These are phyloP conservation scores for Suillus tomentosus DNA, from an alignment of 768 basidiomycete genomes.

Conservation along the genomic window DNA sequence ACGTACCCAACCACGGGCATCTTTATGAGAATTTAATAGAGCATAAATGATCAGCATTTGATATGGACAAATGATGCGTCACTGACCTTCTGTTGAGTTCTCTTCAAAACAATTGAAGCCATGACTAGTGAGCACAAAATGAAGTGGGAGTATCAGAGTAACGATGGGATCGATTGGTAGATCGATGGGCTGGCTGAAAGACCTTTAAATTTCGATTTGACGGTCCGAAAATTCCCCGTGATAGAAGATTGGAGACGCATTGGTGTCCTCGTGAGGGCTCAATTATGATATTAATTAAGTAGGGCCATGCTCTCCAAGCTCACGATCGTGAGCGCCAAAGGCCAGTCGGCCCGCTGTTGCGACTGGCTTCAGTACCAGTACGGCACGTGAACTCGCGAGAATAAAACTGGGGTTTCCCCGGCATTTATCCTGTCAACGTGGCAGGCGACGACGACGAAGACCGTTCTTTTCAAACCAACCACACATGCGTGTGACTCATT, in stretches of 20 bases:
- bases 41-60: background rate
- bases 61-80: constrained; percentile 9
- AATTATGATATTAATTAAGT: too few relatives aligned
- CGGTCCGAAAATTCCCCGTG: constrained; percentile 18
- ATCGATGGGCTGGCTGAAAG: constrained; percentile 2
- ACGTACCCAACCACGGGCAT: constrained; percentile 71
- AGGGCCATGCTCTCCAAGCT: background rate
- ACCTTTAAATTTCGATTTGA: constrained; percentile 3
- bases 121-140: constrained; percentile 33
- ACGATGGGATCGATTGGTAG: constrained; percentile 7
- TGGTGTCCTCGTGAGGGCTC: constrained; percentile 10
- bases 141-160: constrained; percentile 16
- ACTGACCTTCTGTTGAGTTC: constrained; percentile 60
- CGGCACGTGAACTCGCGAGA: background rate
- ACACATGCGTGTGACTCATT: background rate
- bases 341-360: too few relatives aligned
- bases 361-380: too few relatives aligned
- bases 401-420: background rate
- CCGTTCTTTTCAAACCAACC: background rate
- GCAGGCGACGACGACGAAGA: background rate
- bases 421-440: background rate
- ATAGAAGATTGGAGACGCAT: constrained; percentile 6
- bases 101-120: constrained; percentile 55
- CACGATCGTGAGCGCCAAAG: constrained; percentile 4
- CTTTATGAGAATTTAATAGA: constrained; percentile 33